Conservation (phyloP, 1,139 yeast genomes). For the Debaryomyces udenii region DNA sequence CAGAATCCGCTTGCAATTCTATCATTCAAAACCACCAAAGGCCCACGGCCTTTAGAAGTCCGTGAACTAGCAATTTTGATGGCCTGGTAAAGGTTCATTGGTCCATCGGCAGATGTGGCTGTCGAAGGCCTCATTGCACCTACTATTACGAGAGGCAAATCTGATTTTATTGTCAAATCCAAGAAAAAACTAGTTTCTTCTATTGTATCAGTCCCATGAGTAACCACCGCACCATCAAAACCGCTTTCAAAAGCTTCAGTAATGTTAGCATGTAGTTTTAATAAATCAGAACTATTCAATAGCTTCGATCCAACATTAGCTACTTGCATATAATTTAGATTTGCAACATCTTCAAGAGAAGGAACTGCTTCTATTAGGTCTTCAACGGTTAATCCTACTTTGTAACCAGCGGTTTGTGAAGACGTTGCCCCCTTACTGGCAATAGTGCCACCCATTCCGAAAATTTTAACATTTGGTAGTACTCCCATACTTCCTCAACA, state of each 20-base stretch:
- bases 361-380: conserved; percentile 62
- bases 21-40: conserved; percentile 65
- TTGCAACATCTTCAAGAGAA: conserved; percentile 58
- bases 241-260: conserved; percentile 42
- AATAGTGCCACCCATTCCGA: conserved; percentile 77
- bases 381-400: conserved; percentile 66
- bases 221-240: conserved; percentile 60
- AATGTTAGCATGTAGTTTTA: conserved; percentile 43
- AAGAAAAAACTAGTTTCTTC: conserved; percentile 75
- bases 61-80: conserved; percentile 59
- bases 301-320: conserved; percentile 68
- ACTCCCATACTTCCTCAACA: too few species aligned
- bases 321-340: conserved; percentile 64
- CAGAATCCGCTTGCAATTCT: conserved; percentile 70
- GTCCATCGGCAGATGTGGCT: conserved; percentile 70
- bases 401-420: conserved; percentile 67
- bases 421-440: conserved; percentile 64
- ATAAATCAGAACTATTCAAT: conserved; percentile 46
- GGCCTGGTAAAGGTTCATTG: conserved; percentile 72
- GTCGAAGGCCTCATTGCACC: conserved; percentile 78
- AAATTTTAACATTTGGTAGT: conserved; percentile 54
- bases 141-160: conserved; percentile 64
- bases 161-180: conserved; percentile 57
- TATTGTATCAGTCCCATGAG: conserved; percentile 75
- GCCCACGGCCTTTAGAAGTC: conserved; percentile 58